Conservation (phyloP, 2,329 filamentous ascomycete species). For the Alternaria sp. region DNA sequence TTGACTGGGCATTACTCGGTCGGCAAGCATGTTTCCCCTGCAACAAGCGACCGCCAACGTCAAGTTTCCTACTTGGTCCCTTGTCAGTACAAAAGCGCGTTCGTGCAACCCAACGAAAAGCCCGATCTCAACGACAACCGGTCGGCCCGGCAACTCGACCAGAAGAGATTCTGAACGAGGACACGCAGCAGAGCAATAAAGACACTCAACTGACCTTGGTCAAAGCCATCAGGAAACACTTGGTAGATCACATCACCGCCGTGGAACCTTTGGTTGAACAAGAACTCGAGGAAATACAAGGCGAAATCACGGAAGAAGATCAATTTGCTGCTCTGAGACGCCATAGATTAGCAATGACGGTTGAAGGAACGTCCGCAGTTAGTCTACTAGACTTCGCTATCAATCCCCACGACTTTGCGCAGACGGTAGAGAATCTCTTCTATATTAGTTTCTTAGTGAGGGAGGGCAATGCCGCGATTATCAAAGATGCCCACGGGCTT, state of each 20-base stretch:
- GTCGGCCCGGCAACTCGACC: constrained; percentile 75
- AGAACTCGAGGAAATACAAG: constrained; percentile 35
- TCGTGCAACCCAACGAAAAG: constrained; percentile 72
- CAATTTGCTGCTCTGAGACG: constrained; percentile 66
- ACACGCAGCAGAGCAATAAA: constrained; percentile 78
- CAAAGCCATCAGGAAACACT: constrained; percentile 71
- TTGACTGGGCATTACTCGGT: constrained; percentile 86
- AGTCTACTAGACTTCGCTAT: constrained; percentile 86
- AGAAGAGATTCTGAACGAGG: constrained; percentile 76
- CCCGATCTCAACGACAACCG: constrained; percentile 72
- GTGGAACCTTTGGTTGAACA: constrained; percentile 54
- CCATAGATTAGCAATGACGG: constrained; percentile 67
- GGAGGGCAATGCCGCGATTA: constrained; percentile 80
- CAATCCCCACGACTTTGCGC: constrained; percentile 88
- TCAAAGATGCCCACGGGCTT: constrained; percentile 74
- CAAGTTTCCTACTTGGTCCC: constrained; percentile 87
- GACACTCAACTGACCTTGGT: constrained; percentile 83
- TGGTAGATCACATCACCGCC: constrained; percentile 56
- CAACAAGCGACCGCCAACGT: constrained; percentile 76
- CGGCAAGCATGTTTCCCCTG: constrained; percentile 76
- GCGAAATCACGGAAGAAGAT: constrained; percentile 47
- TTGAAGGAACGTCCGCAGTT: constrained; percentile 66
- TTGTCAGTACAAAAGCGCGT: constrained; percentile 87
- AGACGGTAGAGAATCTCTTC: constrained; percentile 96
- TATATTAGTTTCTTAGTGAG: constrained; percentile 94